These are phyloP conservation scores for Mesembryanthemum crystallinum DNA, from an alignment of 148 eudicot genomes.

Conservation along the genomic window DNA sequence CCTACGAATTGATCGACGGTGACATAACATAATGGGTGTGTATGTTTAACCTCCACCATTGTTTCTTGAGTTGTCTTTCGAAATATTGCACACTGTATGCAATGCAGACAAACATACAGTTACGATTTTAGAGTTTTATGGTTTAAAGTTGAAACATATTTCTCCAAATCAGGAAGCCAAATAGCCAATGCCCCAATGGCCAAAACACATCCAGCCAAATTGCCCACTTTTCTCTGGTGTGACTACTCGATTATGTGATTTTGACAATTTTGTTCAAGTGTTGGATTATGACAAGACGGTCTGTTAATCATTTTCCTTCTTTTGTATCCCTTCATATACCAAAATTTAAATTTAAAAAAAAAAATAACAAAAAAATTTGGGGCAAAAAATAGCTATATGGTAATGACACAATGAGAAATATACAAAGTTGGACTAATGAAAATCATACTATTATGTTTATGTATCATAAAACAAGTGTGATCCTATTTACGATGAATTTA, in stretches of 20 bases:
- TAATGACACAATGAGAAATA: neutral
- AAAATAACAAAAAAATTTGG: neutral
- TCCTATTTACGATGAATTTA: neutral
- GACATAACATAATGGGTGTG: neutral
- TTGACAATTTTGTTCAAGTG: neutral
- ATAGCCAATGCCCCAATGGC: neutral
- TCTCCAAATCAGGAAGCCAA: neutral
- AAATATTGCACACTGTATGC: too few relatives aligned
- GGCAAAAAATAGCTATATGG: too few relatives aligned
- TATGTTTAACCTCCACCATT: too few relatives aligned
- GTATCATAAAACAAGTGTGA: neutral
- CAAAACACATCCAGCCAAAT: neutral
- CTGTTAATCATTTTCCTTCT: too few relatives aligned
- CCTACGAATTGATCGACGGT: too few relatives aligned
- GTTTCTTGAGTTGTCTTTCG: too few relatives aligned
- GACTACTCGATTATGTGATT: slow-evolving; percentile 13
- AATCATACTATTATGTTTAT: neutral
- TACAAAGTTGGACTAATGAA: too few relatives aligned
- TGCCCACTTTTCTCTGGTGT: slow-evolving; percentile 12
- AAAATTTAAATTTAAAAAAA: neutral
- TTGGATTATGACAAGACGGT: neutral
- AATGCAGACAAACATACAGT: too few relatives aligned
- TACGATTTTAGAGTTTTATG: neutral
- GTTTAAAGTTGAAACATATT: neutral
- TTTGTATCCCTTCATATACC: neutral